These are phyloP conservation scores for Spirogloea muscicola DNA, from an alignment of 139 green algal species.

Conservation along the genomic window DNA sequence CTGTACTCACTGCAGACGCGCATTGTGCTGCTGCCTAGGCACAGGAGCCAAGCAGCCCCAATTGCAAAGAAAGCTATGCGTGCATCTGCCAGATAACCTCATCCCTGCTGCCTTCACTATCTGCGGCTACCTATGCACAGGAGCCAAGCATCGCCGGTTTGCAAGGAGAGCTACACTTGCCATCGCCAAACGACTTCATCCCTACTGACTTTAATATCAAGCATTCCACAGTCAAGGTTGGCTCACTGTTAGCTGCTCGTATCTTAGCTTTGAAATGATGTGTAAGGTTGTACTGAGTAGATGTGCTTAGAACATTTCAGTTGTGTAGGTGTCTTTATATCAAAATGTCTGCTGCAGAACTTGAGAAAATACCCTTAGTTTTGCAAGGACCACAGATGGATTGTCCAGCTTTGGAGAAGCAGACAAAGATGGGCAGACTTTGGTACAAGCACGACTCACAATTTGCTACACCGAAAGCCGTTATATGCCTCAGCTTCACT, in stretches of 20 bases:
- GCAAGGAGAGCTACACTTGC: conserved; percentile 63
- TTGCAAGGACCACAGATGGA: neutral
- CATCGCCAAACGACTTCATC: conserved; percentile 76
- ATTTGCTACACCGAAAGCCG: conserved; percentile 46
- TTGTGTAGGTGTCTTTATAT: neutral
- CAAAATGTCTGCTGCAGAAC: no score
- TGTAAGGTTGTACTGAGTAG: neutral
- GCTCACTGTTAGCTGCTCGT: neutral
- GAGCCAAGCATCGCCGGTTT: neutral
- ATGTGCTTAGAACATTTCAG: neutral
- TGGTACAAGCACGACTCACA: conserved; percentile 51
- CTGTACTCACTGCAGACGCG: neutral
- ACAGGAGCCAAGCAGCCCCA: neutral
- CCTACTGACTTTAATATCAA: conserved; percentile 66
- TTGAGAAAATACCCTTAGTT: neutral
- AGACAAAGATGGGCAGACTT: conserved; percentile 12
- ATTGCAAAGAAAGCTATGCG: neutral
- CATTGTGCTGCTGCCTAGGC: neutral
- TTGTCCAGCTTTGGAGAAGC: neutral
- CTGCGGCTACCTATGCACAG: neutral
- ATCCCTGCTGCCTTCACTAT: no score
- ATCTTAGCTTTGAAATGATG: neutral
- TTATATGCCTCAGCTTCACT: conserved; percentile 34
- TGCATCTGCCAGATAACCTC: no score
- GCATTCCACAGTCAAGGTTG: neutral